Evolutionary conservation across 352 stramenopile species (phyloP).

Genomic region (Phytophthora citrophthora): DNA sequence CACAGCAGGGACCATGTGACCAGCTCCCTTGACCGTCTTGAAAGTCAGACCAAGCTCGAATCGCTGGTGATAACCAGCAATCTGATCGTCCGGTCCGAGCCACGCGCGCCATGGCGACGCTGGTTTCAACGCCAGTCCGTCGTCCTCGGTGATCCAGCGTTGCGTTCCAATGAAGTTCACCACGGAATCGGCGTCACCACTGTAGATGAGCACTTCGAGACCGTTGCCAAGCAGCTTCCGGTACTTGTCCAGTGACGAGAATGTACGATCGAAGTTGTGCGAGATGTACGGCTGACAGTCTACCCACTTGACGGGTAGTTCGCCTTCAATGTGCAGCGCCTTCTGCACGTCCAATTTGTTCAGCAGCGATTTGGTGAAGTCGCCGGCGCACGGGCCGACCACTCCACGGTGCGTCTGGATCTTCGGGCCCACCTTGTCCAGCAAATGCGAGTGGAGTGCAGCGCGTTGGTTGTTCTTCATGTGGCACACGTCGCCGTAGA

Average conservation of each 20-base stretch:
- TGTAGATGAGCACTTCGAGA: constrained; percentile 70
- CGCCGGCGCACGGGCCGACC: constrained; percentile 59
- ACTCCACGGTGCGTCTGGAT: constrained; percentile 54
- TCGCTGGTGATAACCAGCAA: constrained; percentile 83
- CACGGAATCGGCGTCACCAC: constrained; percentile 70
- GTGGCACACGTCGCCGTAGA: constrained; percentile 74
- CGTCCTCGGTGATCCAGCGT: constrained; percentile 65
- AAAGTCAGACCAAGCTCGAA: constrained; percentile 82
- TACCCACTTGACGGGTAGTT: constrained; percentile 49
- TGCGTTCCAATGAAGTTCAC: constrained; percentile 89
- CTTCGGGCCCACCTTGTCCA: constrained; percentile 31
- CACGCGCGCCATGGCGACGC: constrained; percentile 56
- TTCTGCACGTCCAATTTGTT: constrained; percentile 59
- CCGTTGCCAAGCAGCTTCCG: constrained; percentile 51
- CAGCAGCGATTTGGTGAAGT: constrained; percentile 60
- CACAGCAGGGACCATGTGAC: constrained; percentile 86
- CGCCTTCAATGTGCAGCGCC: constrained; percentile 60
- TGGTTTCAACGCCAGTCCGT: constrained; percentile 50
- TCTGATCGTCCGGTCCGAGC: constrained; percentile 69
- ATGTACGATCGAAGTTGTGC: constrained; percentile 43
- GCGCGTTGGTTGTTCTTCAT: constrained; percentile 57
- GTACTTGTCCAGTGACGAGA: constrained; percentile 73
- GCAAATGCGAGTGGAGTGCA: constrained; percentile 46
- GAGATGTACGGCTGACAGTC: constrained; percentile 68
- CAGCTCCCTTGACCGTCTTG: constrained; percentile 91